Conservation (phyloP, 768 basidiomycete species). For the Ramaria sp. region DNA sequence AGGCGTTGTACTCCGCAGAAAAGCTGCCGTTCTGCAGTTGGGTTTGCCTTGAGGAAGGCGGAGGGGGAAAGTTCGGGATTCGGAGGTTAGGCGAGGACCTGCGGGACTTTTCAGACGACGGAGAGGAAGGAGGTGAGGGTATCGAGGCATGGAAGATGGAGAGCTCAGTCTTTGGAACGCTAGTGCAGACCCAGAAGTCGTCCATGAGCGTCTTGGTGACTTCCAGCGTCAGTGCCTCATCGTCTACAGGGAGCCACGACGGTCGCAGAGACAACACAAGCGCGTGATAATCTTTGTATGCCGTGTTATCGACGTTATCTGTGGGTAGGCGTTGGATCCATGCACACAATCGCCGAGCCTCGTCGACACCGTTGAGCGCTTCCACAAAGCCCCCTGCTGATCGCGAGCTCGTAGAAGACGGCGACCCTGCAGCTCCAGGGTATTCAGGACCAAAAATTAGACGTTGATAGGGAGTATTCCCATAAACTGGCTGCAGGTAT, state of each 20-base stretch:
- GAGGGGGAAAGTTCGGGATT: slow-evolving; percentile 11
- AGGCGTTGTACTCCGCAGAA: not conserved
- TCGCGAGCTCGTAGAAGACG: not conserved
- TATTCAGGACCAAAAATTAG: slow-evolving; percentile 10
- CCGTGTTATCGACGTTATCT: not conserved
- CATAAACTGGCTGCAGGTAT: slow-evolving; percentile 11
- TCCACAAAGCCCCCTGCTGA: slow-evolving; percentile 10
- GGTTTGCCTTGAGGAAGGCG: not conserved
- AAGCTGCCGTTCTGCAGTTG: not conserved
- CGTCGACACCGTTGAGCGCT: slow-evolving; percentile 6
- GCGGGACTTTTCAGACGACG: not conserved
- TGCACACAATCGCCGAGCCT: not conserved
- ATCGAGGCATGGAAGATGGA: slow-evolving; percentile 1
- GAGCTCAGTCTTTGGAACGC: slow-evolving; percentile 11
- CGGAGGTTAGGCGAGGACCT: slow-evolving; percentile 2
- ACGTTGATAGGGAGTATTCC: slow-evolving; percentile 10
- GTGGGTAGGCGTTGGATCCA: slow-evolving; percentile 5
- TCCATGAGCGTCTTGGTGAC: slow-evolving; percentile 13
- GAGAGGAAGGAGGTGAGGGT: not conserved
- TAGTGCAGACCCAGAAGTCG: slow-evolving; percentile 13
- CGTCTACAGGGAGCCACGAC: slow-evolving; percentile 10
- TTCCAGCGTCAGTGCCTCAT: slow-evolving; percentile 8
- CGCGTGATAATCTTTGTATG: not conserved
- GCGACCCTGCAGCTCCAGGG: not conserved
- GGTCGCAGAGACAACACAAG: slow-evolving; percentile 12